Conservation (phyloP, 2,329 filamentous ascomycete genomes). For the Clarireedia monteithiana region DNA sequence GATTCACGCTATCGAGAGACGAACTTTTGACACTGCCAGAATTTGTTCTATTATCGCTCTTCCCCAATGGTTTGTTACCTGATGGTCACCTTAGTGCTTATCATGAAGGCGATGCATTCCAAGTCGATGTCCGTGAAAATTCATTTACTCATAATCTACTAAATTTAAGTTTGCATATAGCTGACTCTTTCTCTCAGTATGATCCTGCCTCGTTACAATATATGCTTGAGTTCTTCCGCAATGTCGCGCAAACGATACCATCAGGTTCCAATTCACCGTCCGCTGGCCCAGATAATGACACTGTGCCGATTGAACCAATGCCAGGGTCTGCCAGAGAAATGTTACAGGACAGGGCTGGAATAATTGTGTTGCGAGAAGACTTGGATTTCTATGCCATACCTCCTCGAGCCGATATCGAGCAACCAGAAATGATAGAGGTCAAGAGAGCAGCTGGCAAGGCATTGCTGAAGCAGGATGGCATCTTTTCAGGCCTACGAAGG, state of each 20-base stretch:
- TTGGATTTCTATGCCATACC: constrained; percentile 97
- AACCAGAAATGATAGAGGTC: constrained; percentile 88
- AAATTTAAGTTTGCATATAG: constrained; percentile 35
- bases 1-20: constrained; percentile 89
- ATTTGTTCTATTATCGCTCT: constrained; percentile 94
- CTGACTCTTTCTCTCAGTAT: constrained; percentile 59
- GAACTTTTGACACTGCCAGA: constrained; percentile 93
- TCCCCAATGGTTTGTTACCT: constrained; percentile 95
- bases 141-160: constrained; percentile 26
- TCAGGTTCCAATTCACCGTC: constrained; percentile 60
- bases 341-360: constrained; percentile 82
- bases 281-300: constrained; percentile 55
- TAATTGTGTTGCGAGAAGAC: constrained; percentile 93
- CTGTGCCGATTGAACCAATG: constrained; percentile 64
- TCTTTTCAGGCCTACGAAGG: constrained; percentile 90
- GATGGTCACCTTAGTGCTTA: constrained; percentile 94
- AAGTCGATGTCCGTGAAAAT: constrained; percentile 78
- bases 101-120: constrained; percentile 87
- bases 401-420: constrained; percentile 73
- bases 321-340: constrained; percentile 64
- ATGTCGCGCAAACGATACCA: constrained; percentile 92
- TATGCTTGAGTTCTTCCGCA: constrained; percentile 98
- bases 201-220: constrained; percentile 94
- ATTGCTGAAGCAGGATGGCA: constrained; percentile 83
- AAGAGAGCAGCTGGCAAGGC: constrained; percentile 86